Evolutionary conservation across 2,329 filamentous ascomycete species (phyloP).

Genomic region (Xylaria sp.): DNA sequence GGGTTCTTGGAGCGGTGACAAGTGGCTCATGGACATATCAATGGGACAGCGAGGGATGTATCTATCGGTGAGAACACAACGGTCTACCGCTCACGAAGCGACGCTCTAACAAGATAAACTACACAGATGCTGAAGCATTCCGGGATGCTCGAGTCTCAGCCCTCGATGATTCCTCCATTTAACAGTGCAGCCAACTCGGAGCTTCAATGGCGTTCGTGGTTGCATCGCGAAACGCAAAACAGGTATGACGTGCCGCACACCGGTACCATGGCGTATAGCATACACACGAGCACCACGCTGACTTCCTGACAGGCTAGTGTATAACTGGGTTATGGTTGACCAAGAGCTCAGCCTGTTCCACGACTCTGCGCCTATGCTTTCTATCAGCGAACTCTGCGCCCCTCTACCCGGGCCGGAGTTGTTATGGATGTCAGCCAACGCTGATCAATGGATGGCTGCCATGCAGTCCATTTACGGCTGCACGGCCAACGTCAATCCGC

Average conservation of each 20-base stretch:
- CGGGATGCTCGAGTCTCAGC: conserved; percentile 62
- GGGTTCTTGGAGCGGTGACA: conserved; percentile 74
- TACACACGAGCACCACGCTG: conserved; percentile 25
- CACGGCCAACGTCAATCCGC: conserved; percentile 51
- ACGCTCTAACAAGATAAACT: conserved; percentile 8
- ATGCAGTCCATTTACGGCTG: conserved; percentile 63
- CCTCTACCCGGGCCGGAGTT: conserved; percentile 64
- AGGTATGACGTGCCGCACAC: conserved; percentile 47
- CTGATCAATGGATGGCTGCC: conserved; percentile 60
- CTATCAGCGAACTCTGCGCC: conserved; percentile 65
- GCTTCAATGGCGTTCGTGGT: conserved; percentile 66
- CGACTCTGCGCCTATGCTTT: conserved; percentile 64
- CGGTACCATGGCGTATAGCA: conserved; percentile 6
- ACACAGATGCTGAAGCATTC: conserved; percentile 68
- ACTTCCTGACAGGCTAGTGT: conserved; percentile 59
- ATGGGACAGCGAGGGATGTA: conserved; percentile 77
- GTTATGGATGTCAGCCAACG: conserved; percentile 63
- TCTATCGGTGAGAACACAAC: conserved; percentile 53
- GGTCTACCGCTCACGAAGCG: neutral
- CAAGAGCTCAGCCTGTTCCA: conserved; percentile 71
- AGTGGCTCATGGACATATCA: conserved; percentile 77
- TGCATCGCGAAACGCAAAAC: conserved; percentile 65
- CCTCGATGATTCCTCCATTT: conserved; percentile 47
- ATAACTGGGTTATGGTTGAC: conserved; percentile 76
- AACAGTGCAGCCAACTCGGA: conserved; percentile 48